Evolutionary conservation across 2,329 filamentous ascomycete genomes (phyloP).

Genomic region (Fusarium duplospermum): DNA sequence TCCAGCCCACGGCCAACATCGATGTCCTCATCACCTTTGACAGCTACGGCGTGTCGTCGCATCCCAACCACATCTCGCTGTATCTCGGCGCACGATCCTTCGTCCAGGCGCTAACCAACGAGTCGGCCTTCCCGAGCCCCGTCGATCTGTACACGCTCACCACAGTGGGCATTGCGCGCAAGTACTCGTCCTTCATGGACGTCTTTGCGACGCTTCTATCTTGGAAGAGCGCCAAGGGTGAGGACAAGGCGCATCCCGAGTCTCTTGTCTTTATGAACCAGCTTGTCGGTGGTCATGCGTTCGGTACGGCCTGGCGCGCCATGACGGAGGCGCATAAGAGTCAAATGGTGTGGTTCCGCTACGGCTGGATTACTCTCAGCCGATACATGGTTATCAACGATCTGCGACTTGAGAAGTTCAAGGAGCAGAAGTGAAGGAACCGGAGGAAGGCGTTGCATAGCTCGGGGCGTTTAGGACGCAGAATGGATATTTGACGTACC

Average conservation of each 20-base stretch:
- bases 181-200: constrained; percentile 85
- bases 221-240: constrained; percentile 51
- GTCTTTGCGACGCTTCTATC: constrained; percentile 73
- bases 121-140: constrained; percentile 75
- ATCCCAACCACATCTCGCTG: constrained; percentile 93
- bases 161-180: constrained; percentile 77
- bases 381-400: constrained; percentile 98
- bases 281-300: constrained; percentile 67
- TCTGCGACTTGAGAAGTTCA: constrained; percentile 66
- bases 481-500: constrained; percentile 10
- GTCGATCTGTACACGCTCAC: constrained; percentile 89
- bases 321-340: constrained; percentile 93
- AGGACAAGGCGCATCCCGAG: constrained; percentile 56
- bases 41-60: constrained; percentile 80
- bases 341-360: constrained; percentile 99
- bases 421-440: constrained; percentile 8
- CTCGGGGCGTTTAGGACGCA: constrained; percentile 22
- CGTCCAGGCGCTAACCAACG: constrained; percentile 72
- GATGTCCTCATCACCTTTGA: constrained; percentile 95
- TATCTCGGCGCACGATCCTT: constrained; percentile 85
- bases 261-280: constrained; percentile 79
- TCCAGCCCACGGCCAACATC: constrained; percentile 65
- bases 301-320: constrained; percentile 75
- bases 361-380: constrained; percentile 91
- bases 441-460: constrained; percentile 21